A percentile compares a stretch with the other conserved stretches of the same genome.
These are phyloP conservation scores for Edaphochlamys debaryana DNA, from an alignment of 139 green algal species.

Conservation along the genomic window DNA sequence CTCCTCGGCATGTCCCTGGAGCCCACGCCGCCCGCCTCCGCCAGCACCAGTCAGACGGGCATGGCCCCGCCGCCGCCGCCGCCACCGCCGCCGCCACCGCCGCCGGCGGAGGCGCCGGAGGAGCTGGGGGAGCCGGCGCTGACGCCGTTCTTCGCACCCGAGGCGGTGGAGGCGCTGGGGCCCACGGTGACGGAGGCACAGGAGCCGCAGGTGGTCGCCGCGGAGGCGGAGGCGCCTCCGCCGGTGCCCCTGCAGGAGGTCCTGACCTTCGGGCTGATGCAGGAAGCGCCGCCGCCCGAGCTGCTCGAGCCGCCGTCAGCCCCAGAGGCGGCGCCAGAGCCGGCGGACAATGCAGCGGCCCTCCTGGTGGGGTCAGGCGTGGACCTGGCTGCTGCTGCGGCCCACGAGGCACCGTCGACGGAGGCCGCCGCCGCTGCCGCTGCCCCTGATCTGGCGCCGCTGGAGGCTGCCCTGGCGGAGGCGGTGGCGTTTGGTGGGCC, in stretches of 20 bases:
- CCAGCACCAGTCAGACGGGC: too few species aligned
- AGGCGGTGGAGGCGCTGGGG: too few species aligned
- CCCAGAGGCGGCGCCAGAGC: too few species aligned
- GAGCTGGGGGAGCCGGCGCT: neutral
- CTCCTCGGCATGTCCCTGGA: neutral
- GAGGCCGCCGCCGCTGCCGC: neutral
- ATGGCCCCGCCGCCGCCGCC: too few species aligned
- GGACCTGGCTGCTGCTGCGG: too few species aligned
- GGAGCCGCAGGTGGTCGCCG: neutral
- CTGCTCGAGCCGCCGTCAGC: too few species aligned
- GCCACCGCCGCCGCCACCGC: neutral
- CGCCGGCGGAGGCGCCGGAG: neutral
- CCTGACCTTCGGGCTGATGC: too few species aligned
- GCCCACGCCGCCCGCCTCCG: too few species aligned
- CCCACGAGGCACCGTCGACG: neutral
- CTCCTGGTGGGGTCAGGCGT: too few species aligned
- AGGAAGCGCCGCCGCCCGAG: too few species aligned
- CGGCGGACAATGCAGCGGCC: too few species aligned
- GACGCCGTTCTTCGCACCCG: neutral
- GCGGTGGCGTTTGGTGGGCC: neutral
- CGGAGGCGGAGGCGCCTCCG: neutral
- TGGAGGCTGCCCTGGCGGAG: neutral
- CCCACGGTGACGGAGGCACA: neutral
- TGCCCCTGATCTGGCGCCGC: neutral
- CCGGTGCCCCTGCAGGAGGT: too few species aligned